Conservation (phyloP, 306 rosid species). For the Casuarina cunninghamiana region DNA sequence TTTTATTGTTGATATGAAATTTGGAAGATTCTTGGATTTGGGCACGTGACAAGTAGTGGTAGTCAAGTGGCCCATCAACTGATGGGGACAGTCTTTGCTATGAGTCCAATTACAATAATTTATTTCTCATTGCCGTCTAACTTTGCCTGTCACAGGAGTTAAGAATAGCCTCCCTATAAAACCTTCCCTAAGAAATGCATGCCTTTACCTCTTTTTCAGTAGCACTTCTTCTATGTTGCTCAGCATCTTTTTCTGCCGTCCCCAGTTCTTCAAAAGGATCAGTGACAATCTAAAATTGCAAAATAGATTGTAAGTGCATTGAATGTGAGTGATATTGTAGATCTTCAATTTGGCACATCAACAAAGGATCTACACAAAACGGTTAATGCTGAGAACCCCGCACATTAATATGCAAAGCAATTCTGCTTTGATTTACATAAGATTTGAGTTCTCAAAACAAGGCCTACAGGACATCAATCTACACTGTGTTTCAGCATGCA, state of each 20-base stretch:
- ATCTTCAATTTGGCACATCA: constrained; percentile 15
- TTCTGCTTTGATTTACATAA: neutral
- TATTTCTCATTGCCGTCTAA: neutral
- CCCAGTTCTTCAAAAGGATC: constrained; percentile 94
- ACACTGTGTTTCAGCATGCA: neutral
- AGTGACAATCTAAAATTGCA: constrained; percentile 55
- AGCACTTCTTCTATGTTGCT: constrained; percentile 76
- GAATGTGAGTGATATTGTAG: constrained; percentile 23
- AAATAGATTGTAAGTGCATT: constrained; percentile 16
- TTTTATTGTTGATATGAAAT: neutral
- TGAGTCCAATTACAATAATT: neutral
- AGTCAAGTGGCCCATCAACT: neutral
- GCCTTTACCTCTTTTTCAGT: constrained; percentile 77
- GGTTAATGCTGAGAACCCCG: neutral
- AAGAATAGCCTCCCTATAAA: neutral
- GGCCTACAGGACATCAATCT: neutral
- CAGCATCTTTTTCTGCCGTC: constrained; percentile 66
- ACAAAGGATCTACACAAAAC: constrained; percentile 1
- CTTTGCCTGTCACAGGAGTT: neutral
- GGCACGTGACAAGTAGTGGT: neutral
- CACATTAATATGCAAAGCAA: neutral
- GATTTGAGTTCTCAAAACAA: constrained; percentile 8
- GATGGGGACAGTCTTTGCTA: neutral
- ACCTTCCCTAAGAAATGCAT: neutral
- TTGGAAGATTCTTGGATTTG: neutral